Evolutionary conservation across 768 basidiomycete species (phyloP).

Genomic region (Pseudohyphozyma bogoriensis): DNA sequence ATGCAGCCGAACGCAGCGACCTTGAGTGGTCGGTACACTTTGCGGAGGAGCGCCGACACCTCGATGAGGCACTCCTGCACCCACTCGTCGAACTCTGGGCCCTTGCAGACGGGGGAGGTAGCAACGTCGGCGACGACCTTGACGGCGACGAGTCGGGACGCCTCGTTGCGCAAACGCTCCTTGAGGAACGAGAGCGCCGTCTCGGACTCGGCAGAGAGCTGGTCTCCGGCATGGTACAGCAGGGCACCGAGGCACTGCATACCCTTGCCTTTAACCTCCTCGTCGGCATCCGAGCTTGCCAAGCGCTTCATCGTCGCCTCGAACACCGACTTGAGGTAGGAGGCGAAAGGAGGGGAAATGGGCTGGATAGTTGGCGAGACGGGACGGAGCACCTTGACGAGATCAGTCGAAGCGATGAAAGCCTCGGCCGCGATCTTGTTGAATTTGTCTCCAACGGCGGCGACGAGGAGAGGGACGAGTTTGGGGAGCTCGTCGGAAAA

Average conservation of each 20-base stretch:
- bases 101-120: constrained; percentile 14
- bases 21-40: constrained; percentile 68
- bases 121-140: constrained; percentile 62
- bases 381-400: constrained; percentile 66
- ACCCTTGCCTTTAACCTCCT: constrained; percentile 73
- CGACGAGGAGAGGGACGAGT: constrained; percentile 64
- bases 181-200: constrained; percentile 26
- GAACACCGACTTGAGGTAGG: constrained; percentile 56
- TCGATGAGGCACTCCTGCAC: constrained; percentile 68
- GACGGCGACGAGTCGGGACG: constrained; percentile 45
- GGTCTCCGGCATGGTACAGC: constrained; percentile 74
- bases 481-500: constrained; percentile 54
- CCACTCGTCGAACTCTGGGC: constrained; percentile 46
- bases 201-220: constrained; percentile 3
- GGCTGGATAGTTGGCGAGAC: constrained; percentile 41
- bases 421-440: constrained; percentile 81
- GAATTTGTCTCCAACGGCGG: constrained; percentile 66
- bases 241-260: constrained; percentile 76
- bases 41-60: constrained; percentile 61
- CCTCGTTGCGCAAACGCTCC: constrained; percentile 37
- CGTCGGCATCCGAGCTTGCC: constrained; percentile 72
- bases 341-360: constrained; percentile 27
- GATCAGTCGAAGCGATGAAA: constrained; percentile 73
- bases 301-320: constrained; percentile 61
- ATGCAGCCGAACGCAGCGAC: constrained; percentile 23